Evolutionary conservation across 140 eudicot species (phyloP).

Genomic region (Anethum foeniculum): DNA sequence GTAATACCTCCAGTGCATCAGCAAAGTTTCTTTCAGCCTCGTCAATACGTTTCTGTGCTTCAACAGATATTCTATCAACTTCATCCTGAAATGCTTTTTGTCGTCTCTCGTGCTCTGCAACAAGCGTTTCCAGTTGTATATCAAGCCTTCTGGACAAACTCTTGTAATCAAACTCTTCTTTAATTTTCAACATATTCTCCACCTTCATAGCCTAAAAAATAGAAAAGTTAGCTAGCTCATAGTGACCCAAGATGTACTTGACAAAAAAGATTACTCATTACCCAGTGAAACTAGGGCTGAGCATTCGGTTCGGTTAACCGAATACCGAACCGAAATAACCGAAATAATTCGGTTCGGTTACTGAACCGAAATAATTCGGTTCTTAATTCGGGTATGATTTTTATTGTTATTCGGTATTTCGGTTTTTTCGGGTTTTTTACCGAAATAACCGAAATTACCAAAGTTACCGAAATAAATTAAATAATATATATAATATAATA

Average conservation of each 20-base stretch:
- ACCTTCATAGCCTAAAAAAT: conserved; percentile 89
- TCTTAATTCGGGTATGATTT: too few relatives aligned
- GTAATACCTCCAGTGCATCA: conserved; percentile 69
- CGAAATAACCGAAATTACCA: too few relatives aligned
- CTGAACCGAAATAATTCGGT: too few relatives aligned
- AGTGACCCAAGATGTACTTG: neutral
- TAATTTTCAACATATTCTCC: conserved; percentile 91
- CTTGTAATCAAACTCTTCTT: conserved; percentile 94
- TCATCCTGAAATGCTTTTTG: conserved; percentile 71
- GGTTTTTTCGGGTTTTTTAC: too few relatives aligned
- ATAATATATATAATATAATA: too few relatives aligned
- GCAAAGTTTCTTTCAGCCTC: conserved; percentile 65
- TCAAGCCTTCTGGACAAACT: conserved; percentile 92
- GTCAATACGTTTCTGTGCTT: conserved; percentile 59
- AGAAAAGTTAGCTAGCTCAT: conserved; percentile 1
- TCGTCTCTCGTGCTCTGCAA: conserved; percentile 78
- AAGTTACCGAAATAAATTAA: too few relatives aligned
- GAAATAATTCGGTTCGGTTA: too few relatives aligned
- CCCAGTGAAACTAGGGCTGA: too few relatives aligned
- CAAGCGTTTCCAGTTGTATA: conserved; percentile 80
- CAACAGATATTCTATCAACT: conserved; percentile 48
- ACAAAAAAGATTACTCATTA: neutral
- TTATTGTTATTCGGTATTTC: too few relatives aligned
- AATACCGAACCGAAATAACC: too few relatives aligned
- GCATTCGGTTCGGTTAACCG: too few relatives aligned